Evolutionary conservation across 2,329 filamentous ascomycete species (phyloP).

Genomic region (Curvularia spicifera): DNA sequence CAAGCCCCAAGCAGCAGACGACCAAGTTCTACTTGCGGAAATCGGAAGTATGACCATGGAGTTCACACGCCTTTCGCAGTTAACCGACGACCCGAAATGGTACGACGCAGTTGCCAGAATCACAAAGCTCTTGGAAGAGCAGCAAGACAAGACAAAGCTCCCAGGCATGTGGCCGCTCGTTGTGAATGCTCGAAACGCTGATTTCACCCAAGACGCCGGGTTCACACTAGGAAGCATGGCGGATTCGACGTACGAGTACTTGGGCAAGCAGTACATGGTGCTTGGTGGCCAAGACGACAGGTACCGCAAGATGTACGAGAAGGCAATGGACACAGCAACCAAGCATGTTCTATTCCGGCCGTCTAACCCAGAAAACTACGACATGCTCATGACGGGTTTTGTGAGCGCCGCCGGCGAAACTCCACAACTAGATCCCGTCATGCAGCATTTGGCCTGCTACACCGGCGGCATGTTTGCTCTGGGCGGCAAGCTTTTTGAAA

Average conservation of each 20-base stretch:
- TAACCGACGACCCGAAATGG: constrained; percentile 55
- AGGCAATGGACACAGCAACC: constrained; percentile 51
- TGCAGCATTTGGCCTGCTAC: constrained; percentile 66
- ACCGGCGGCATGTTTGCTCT: constrained; percentile 68
- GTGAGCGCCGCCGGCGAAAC: constrained; percentile 46
- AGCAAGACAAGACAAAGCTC: constrained; percentile 53
- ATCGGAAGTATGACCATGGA: constrained; percentile 57
- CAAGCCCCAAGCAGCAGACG: constrained; percentile 50
- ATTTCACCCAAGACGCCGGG: constrained; percentile 51
- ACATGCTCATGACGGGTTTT: constrained; percentile 57
- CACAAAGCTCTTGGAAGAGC: constrained; percentile 50
- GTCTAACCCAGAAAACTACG: constrained; percentile 54
- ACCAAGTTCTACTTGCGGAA: constrained; percentile 54
- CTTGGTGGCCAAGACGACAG: constrained; percentile 54
- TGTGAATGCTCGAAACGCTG: constrained; percentile 50
- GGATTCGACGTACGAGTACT: constrained; percentile 50
- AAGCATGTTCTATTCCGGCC: constrained; percentile 58
- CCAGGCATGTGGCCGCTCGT: constrained; percentile 58
- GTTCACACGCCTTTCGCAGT: constrained; percentile 55
- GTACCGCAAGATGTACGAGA: constrained; percentile 65
- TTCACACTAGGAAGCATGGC: constrained; percentile 49
- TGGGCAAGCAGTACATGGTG: constrained; percentile 47
- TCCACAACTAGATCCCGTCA: constrained; percentile 55
- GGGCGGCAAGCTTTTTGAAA: constrained; percentile 63
- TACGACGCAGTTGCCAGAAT: constrained; percentile 56